phyloP scores from a whole-genome alignment of 2,329 filamentous ascomycete species.

The Didymella keratinophila region DNA sequence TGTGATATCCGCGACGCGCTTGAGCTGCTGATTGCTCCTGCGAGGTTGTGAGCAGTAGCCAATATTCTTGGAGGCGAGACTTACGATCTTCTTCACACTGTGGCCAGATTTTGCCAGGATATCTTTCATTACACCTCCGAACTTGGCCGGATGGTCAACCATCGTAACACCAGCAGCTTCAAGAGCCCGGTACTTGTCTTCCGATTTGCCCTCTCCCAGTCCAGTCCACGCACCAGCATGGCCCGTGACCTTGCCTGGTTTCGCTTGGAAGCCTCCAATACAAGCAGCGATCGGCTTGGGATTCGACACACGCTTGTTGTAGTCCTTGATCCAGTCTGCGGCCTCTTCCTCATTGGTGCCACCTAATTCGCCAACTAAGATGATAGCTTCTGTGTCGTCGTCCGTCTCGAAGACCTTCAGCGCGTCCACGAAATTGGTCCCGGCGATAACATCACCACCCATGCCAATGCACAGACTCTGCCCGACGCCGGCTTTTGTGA shows the following conservation, averaged over 20 bases:
- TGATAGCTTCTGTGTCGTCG: conserved; percentile 73
- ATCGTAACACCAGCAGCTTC: conserved; percentile 71
- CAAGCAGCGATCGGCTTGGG: conserved; percentile 80
- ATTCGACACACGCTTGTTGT: conserved; percentile 62
- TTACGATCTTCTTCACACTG: conserved; percentile 51
- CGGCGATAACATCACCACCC: conserved; percentile 77
- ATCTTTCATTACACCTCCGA: conserved; percentile 71
- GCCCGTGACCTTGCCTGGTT: conserved; percentile 74
- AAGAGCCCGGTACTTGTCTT: conserved; percentile 72
- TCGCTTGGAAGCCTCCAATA: conserved; percentile 71
- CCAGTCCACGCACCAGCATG: conserved; percentile 78
- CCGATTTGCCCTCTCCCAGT: conserved; percentile 69
- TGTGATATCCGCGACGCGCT: conserved; percentile 58
- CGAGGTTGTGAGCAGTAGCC: conserved; percentile 3
- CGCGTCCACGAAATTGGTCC: conserved; percentile 77
- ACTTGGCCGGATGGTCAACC: conserved; percentile 78
- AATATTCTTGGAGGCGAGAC: conserved; percentile 8
- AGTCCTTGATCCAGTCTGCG: conserved; percentile 75
- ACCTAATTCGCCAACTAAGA: conserved; percentile 76
- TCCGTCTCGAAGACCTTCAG: conserved; percentile 72
- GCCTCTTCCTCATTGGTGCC: conserved; percentile 74
- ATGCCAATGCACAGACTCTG: conserved; percentile 81
- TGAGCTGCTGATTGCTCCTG: conserved; percentile 48
- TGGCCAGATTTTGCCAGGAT: conserved; percentile 60
- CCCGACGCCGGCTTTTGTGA: conserved; percentile 75